Evolutionary conservation across 805 yeast genomes (phyloP).

Genomic region (Sugiyamaella mastotermitis): DNA sequence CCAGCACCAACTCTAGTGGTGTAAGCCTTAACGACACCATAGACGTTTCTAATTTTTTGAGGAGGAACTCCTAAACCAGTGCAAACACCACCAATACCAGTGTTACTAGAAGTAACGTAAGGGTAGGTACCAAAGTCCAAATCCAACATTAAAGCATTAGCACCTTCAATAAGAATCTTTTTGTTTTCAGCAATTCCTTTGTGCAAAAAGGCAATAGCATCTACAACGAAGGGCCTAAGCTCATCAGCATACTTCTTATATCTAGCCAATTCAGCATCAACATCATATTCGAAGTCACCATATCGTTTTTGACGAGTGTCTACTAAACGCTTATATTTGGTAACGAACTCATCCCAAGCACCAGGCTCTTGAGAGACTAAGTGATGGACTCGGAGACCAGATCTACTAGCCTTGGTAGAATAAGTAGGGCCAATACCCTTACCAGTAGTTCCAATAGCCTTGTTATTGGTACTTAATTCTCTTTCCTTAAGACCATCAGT

Average conservation of each 20-base stretch:
- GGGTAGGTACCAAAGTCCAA: slow-evolving; percentile 98
- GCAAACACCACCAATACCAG: slow-evolving; percentile 96
- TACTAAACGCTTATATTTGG: slow-evolving; percentile 68
- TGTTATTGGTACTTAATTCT: slow-evolving; percentile 73
- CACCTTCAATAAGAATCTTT: slow-evolving; percentile 93
- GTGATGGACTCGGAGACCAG: slow-evolving; percentile 96
- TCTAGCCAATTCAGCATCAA: slow-evolving; percentile 69
- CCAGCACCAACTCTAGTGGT: slow-evolving; percentile 99
- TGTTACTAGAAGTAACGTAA: slow-evolving; percentile 89
- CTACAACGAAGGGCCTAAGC: slow-evolving; percentile 88
- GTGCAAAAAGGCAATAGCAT: slow-evolving; percentile 72
- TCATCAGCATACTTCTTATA: slow-evolving; percentile 69
- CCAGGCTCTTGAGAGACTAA: slow-evolving; percentile 82
- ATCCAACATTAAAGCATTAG: slow-evolving; percentile 96
- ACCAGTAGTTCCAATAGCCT: slow-evolving; percentile 95
- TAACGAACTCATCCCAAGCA: slow-evolving; percentile 88
- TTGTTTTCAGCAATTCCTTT: slow-evolving; percentile 71
- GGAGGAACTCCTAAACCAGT: slow-evolving; percentile 99
- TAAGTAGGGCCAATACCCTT: slow-evolving; percentile 99
- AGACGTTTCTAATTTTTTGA: slow-evolving; percentile 64
- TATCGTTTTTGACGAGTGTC: slow-evolving; percentile 82
- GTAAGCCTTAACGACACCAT: slow-evolving; percentile 97
- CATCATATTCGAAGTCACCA: slow-evolving; percentile 86
- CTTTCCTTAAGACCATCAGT: slow-evolving; percentile 93
- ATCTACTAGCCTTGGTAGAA: slow-evolving; percentile 92